phyloP scores from a whole-genome alignment of 2,329 filamentous ascomycete genomes.

The Penicillium verrucosum region DNA sequence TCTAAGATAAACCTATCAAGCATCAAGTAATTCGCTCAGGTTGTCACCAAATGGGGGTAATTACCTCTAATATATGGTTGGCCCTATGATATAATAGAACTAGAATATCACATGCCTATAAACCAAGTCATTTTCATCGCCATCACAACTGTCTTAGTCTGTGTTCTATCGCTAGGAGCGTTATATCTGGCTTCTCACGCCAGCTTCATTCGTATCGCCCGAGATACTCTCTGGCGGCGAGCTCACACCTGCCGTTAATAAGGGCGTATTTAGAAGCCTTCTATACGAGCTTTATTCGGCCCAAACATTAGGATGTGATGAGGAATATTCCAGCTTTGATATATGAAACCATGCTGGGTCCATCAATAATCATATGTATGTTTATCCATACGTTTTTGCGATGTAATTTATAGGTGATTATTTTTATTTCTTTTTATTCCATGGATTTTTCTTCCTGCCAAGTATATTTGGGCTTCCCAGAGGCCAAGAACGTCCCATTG shows the following conservation, averaged over 20 bases:
- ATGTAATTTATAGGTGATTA: no score
- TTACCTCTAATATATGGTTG: background rate
- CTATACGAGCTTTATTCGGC: background rate
- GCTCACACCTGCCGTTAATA: background rate
- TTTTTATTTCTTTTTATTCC: background rate
- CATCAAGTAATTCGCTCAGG: background rate
- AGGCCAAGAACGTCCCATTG: background rate
- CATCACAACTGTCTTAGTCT: background rate
- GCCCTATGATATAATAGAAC: background rate
- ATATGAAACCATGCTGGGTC: background rate
- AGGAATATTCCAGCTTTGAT: background rate
- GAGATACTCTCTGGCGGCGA: background rate
- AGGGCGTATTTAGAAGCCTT: background rate
- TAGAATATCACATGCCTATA: background rate
- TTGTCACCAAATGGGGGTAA: background rate
- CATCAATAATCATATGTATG: background rate
- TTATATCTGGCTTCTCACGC: background rate
- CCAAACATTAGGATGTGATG: background rate
- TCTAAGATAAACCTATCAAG: background rate
- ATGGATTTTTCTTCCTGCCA: background rate
- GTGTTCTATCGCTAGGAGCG: background rate
- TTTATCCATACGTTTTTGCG: no score
- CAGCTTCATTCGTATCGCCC: background rate
- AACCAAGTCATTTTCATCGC: background rate
- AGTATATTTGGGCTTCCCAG: background rate